A percentile compares a stretch with the other conserved stretches of the same genome.
Evolutionary conservation across 768 basidiomycete genomes (phyloP).

Genomic region (Suillus brevipes): DNA sequence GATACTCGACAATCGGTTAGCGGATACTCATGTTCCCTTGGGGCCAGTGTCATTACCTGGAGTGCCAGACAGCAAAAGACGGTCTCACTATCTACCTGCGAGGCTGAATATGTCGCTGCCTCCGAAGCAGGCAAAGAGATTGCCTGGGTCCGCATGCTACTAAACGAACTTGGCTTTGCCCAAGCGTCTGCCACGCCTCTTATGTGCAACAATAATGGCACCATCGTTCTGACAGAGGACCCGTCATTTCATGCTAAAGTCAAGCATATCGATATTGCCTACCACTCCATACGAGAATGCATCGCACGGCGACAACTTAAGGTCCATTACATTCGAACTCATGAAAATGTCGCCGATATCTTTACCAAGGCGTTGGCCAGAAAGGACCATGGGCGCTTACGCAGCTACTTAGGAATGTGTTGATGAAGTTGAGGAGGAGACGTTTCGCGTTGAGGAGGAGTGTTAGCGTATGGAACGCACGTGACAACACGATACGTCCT

Average conservation of each 20-base stretch:
- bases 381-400: too few species aligned
- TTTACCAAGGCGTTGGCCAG: slow-evolving; percentile 40
- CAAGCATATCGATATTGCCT: slow-evolving; percentile 46
- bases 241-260: slow-evolving; percentile 35
- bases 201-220: slow-evolving; percentile 35
- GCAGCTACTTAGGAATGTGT: too few species aligned
- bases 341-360: slow-evolving; percentile 39
- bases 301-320: slow-evolving; percentile 26
- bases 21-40: slow-evolving; percentile 25
- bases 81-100: slow-evolving; percentile 40
- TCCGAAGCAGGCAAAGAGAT: slow-evolving; percentile 33
- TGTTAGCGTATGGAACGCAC: too few species aligned
- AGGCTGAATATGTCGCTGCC: slow-evolving; percentile 46
- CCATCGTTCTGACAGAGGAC: slow-evolving; percentile 36
- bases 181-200: slow-evolving; percentile 15
- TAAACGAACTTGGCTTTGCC: slow-evolving; percentile 16
- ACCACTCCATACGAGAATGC: slow-evolving; percentile 35
- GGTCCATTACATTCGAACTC: slow-evolving; percentile 32
- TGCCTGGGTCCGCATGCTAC: slow-evolving; percentile 34
- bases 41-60: slow-evolving; percentile 30
- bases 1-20: slow-evolving; percentile 1
- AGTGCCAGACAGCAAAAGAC: slow-evolving; percentile 38
- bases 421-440: too few species aligned
- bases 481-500: too few species aligned
- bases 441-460: too few species aligned